Evolutionary conservation across 106 monocot genomes (phyloP), one percentile per base, ranked within the genome.

Genomic region (Dioscorea zingiberensis): DNA sequence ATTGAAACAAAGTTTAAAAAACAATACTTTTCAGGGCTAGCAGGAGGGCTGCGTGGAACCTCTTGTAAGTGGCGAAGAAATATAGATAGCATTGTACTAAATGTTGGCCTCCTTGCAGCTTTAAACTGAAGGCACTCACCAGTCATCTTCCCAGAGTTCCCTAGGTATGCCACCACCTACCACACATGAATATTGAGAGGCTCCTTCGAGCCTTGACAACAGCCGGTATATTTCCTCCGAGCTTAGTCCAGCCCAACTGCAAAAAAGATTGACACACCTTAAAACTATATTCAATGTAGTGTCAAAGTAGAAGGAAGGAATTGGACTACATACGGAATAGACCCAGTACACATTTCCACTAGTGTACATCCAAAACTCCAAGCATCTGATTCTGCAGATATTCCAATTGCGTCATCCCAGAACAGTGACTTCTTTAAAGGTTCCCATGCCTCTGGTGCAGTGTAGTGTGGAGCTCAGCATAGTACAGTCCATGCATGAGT

Each of bases 311-410:
- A 78, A 68, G 21, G 7, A 54, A 71, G 21, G 44, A 24, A 59
- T 59, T 25, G 48, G 32, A 70, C 8, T 26, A 93, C 98, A 48
- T 93, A 98, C 98, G 98, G 92, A 65, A 93, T 78, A 65, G 89
- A 89, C 65, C 93, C 93, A 80, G 98, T 98, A 77, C 98, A 98
- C 98, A 98, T 98, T 71, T 98, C 98, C 58, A 98, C 93, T 48
- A 98, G 79, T 6, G 86, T 87, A 25, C 98, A 98, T 55, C 93
- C 98, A 78, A 98, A 98, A 76, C 98, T 98, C 98, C 98, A 98
- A 62, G 93, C 93, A 82, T 98, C 98, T 48, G 92, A 86, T 67
- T 98, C 89, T 21, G 55, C 69, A 30, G 92, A 93, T 62, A 93
- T 80, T 62, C 89, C 86, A 78, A 86, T 84, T 62, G 81, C 73